phyloP scores from a whole-genome alignment of 148 eudicot genomes.

The Limonium bicolor region DNA sequence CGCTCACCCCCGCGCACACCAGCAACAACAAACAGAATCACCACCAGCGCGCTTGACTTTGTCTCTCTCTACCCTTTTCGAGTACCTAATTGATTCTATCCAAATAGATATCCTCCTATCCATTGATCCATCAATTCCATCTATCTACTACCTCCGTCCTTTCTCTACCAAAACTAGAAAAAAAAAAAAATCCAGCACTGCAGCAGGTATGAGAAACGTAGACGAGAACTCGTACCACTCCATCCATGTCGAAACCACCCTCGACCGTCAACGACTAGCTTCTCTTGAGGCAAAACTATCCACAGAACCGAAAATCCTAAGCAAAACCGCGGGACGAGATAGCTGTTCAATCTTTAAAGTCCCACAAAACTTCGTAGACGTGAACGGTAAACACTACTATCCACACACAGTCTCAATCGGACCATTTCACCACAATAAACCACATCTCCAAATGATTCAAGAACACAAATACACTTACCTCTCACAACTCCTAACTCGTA shows the following conservation, averaged over 20 bases:
- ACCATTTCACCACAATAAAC: constrained; percentile 44
- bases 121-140: too few species aligned
- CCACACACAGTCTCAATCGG: constrained; percentile 69
- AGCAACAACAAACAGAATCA: too few species aligned
- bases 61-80: too few species aligned
- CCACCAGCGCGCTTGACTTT: too few species aligned
- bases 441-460: constrained; percentile 44
- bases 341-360: constrained; percentile 64
- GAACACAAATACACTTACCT: constrained; percentile 72
- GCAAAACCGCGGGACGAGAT: constrained; percentile 39
- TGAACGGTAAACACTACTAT: constrained; percentile 34
- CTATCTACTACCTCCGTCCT: too few species aligned
- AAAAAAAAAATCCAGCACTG: neutral
- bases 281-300: constrained; percentile 9
- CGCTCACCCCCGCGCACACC: too few species aligned
- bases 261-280: constrained; percentile 1
- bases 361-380: constrained; percentile 38
- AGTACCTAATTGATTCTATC: too few species aligned
- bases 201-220: too few species aligned
- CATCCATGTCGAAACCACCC: constrained; percentile 5
- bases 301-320: constrained; percentile 33
- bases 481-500: constrained; percentile 19
- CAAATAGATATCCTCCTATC: too few species aligned
- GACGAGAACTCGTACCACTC: neutral
- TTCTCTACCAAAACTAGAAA: neutral